Evolutionary conservation across 2,329 filamentous ascomycete genomes (phyloP).

Genomic region (Diaporthe humulicola): DNA sequence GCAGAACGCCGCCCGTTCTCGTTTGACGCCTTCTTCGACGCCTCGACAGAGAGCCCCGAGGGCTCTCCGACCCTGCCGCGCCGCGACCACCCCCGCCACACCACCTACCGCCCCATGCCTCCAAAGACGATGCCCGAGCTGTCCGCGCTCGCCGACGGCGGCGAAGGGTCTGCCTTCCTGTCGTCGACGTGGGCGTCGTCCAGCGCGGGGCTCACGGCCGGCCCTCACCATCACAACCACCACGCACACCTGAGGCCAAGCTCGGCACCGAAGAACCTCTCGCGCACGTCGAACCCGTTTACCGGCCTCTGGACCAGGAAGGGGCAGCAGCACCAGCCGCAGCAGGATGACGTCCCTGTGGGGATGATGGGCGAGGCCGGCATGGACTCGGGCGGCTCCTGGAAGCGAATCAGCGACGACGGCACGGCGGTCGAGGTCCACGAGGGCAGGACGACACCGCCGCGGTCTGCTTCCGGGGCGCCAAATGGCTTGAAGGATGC

Average conservation of each 20-base stretch:
- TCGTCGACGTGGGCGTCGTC: constrained; percentile 22
- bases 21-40: constrained; percentile 19
- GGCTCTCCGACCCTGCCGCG: constrained; percentile 26
- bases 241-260: constrained; percentile 34
- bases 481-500: constrained; percentile 31
- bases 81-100: neutral
- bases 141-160: neutral
- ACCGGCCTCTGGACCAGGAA: constrained; percentile 33
- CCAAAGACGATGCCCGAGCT: constrained; percentile 30
- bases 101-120: constrained; percentile 3
- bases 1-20: constrained; percentile 2
- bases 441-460: constrained; percentile 31
- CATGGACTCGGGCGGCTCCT: constrained; percentile 3
- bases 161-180: constrained; percentile 10
- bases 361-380: constrained; percentile 12
- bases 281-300: constrained; percentile 34
- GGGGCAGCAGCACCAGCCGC: constrained; percentile 22
- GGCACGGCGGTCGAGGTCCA: constrained; percentile 33
- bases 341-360: constrained; percentile 16
- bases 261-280: constrained; percentile 36
- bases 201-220: neutral
- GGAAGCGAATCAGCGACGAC: constrained; percentile 33
- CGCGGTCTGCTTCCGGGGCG: constrained; percentile 21
- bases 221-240: neutral
- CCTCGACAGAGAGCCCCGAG: constrained; percentile 30